A percentile compares a stretch with the other conserved stretches of the same genome.
phyloP scores from a whole-genome alignment of 768 basidiomycete genomes.

The Trametes sanguinea region DNA sequence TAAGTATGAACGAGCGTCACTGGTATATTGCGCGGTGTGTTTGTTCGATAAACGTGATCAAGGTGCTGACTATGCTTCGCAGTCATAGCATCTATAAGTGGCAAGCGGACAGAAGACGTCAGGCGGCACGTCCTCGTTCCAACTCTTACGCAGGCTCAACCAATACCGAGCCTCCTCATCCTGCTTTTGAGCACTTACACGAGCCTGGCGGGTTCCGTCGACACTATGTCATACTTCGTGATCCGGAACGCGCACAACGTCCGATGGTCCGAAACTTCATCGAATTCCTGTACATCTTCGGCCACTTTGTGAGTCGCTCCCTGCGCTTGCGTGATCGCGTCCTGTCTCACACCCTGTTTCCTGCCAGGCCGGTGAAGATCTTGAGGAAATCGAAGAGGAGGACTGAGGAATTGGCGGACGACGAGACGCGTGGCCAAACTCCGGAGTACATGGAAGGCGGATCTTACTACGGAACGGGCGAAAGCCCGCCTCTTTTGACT shows the following conservation, averaged over 20 bases:
- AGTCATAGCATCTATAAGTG: constrained; percentile 96
- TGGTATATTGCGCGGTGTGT: too few species aligned
- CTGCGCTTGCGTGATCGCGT: background rate
- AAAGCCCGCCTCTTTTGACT: constrained; percentile 4
- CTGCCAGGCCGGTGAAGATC: constrained; percentile 80
- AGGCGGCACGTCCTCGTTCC: constrained; percentile 62
- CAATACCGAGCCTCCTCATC: constrained; percentile 51
- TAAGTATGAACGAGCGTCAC: constrained; percentile 44
- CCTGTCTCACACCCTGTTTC: background rate
- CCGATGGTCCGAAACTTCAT: constrained; percentile 83
- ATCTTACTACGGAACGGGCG: constrained; percentile 16
- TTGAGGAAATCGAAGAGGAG: constrained; percentile 65
- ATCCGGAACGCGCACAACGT: constrained; percentile 40
- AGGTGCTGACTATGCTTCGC: constrained; percentile 2
- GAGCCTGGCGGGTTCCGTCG: constrained; percentile 94
- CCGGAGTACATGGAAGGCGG: constrained; percentile 12
- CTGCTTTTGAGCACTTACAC: constrained; percentile 89
- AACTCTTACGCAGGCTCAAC: constrained; percentile 66
- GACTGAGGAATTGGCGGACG: constrained; percentile 49
- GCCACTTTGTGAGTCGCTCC: constrained; percentile 80
- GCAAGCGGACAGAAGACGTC: constrained; percentile 73
- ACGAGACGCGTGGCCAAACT: constrained; percentile 20
- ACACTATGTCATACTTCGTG: constrained; percentile 73
- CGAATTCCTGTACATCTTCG: constrained; percentile 92
- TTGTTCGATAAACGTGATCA: too few species aligned